Conservation (phyloP, 345 rosid species). For the Linum lewisii region DNA sequence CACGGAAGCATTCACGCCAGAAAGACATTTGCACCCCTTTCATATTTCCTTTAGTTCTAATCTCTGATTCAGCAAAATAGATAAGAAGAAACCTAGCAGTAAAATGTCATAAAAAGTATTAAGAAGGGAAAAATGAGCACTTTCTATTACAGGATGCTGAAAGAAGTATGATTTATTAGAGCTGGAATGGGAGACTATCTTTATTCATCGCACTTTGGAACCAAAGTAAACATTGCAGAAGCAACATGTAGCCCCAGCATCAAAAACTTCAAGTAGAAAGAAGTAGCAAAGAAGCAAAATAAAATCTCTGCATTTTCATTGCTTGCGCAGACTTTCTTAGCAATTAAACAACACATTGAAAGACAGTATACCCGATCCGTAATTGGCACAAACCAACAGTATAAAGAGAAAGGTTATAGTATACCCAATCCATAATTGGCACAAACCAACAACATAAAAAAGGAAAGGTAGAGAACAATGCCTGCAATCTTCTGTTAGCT, state of each 20-base stretch:
- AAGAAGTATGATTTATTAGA: too few relatives aligned
- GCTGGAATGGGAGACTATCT: too few relatives aligned
- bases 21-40: not conserved
- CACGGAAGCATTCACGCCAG: not conserved
- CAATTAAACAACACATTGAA: slow-evolving; percentile 10
- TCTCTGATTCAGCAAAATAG: too few relatives aligned
- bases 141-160: too few relatives aligned
- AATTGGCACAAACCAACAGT: not conserved
- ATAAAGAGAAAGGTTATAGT: too few relatives aligned
- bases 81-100: too few relatives aligned
- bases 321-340: slow-evolving; percentile 2
- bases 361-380: not conserved
- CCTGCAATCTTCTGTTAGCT: slow-evolving; percentile 22
- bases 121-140: too few relatives aligned
- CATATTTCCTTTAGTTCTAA: too few relatives aligned
- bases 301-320: not conserved
- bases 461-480: slow-evolving; percentile 21
- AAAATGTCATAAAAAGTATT: too few relatives aligned
- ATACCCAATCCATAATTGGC: not conserved
- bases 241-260: not conserved
- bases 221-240: too few relatives aligned
- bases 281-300: not conserved
- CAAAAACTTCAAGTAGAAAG: not conserved
- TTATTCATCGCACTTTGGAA: too few relatives aligned
- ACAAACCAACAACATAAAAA: slow-evolving; percentile 3